Conservation (phyloP, 495 filamentous ascomycete genomes). For the Geopyxis carbonaria region DNA sequence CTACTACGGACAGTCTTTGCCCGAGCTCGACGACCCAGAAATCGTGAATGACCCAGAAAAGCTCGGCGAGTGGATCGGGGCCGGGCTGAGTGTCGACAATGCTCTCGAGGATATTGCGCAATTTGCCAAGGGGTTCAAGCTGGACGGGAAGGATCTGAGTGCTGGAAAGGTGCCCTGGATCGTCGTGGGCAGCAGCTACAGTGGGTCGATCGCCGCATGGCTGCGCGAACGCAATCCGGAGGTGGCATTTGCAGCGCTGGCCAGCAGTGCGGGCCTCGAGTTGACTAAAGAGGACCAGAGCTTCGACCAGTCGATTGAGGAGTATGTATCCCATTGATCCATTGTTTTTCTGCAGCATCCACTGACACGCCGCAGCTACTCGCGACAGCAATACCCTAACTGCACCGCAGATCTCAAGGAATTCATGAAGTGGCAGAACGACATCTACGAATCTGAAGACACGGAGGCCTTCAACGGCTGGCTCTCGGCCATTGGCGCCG, state of each 20-base stretch:
- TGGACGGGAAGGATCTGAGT: background rate
- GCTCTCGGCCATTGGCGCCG: conserved; percentile 2
- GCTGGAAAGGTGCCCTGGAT: conserved; percentile 14
- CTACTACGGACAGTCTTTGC: conserved; percentile 14
- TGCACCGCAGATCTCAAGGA: conserved; percentile 12
- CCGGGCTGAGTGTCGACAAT: conserved; percentile 14
- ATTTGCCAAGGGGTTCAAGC: conserved; percentile 13
- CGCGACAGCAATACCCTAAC: conserved; percentile 12
- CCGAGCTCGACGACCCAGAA: background rate
- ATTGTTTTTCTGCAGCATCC: too few species aligned
- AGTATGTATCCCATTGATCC: background rate
- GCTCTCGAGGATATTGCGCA: conserved; percentile 16
- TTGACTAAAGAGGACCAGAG: background rate
- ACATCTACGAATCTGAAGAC: conserved; percentile 7
- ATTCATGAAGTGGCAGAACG: conserved; percentile 5
- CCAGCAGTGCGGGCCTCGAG: conserved; percentile 15
- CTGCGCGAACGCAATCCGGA: conserved; percentile 16
- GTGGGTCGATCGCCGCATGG: conserved; percentile 20
- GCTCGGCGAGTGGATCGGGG: conserved; percentile 7
- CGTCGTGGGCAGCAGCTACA: conserved; percentile 19
- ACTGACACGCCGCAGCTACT: too few species aligned
- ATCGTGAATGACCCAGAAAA: background rate
- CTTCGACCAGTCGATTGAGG: conserved; percentile 8
- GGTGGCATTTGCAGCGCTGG: conserved; percentile 12
- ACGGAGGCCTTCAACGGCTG: conserved; percentile 6